Evolutionary conservation across 1,284 basidiomycete genomes (phyloP), one percentile per base, ranked within the genome.

Genomic region (Microbotryomycetes sp.): DNA sequence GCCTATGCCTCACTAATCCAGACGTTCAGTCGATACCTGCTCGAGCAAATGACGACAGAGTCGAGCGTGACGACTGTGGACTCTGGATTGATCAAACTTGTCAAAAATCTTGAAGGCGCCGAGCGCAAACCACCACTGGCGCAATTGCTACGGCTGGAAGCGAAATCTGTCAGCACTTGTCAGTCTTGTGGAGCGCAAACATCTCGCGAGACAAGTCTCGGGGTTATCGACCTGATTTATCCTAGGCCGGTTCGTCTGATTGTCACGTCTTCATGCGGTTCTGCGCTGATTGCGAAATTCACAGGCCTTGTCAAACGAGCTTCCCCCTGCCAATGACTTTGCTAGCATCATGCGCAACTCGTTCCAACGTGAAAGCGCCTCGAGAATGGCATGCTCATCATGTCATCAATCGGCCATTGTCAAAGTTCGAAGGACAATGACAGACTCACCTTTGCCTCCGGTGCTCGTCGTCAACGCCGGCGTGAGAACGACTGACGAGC

Each of bases 11-110:
- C 88, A 57, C 87, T 92, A 76, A 96, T 97, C 31, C 96, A 97
- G 77, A 84, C 85, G 25, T 93, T 97, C 79, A 92, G 97, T 75
- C 86, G 93, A 28, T 97, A 97, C 79, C 80, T 97, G 30, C 78
- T 97, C 47, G 92, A 94, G 65, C 84, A 85, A 65, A 79, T 92
- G 65, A 82, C 81, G 62, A 79, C 80, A 3, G 88, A 91, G 75
- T 59, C 75, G 68, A 64, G 74, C 31, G 45, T 56, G 26, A 55
- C 51, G 28, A 59, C 80, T 12, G 78, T 77, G 15, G 79, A 49
- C 29, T n/a, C n/a, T n/a, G n/a, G n/a, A n/a, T n/a, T n/a, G n/a
- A n/a, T n/a, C n/a, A 9, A 19, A 42, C 36, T 42, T 9, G 12
- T 42, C 36, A 42, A 19, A 42, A 42, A 42, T 42, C 19, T 42